Base-by-base conservation (phyloP, 352 stramenopile species). In the Saprolegnia parasitica region DNA sequence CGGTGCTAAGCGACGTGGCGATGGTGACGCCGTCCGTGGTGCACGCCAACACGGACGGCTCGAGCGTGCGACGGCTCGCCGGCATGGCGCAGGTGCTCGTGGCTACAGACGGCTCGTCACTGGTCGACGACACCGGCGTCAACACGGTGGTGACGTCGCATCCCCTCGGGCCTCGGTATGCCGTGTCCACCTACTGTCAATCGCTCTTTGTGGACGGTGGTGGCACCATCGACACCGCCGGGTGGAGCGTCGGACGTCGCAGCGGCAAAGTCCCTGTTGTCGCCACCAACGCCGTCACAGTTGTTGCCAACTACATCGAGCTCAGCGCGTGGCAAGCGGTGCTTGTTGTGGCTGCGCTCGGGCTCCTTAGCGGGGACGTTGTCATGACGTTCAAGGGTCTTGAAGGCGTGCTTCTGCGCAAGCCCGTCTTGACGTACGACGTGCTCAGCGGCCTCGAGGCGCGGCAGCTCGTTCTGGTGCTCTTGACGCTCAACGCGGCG, bases 391-490 rank as follows among this genome's bases (percentile, higher is more conserved):
- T 63, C 16, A 16, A 60, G 24, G 52, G 52, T 9, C 52, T 60
- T 21, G 24, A 39, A 24, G 52, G 52, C 35, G 10, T 63, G 9
- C 15, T 63, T 5, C 24, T 45, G 13, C 55, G 32, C 24, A 63
- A 63, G 32, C 55, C 24, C 8, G 55, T 63, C 9, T 24, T 63
- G 26, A 63, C 55, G 55, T 63, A 47, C 32, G 55, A 63, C 32
- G 9, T 63, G 4, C n/a, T 63, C 21, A 20, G 24, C 8, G 55
- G 55, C 4, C 32, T 63, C 26, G 55, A 63, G 55, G 24, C 16
- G 10, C 55, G 24, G 3, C 42, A 63, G 55, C 32, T 63, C 5
- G 16, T 63, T 8, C 32, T 63, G 4, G 4, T 63, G 24, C 11
- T 63, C 5, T 6, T 60, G 5, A 60, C n/a, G 20, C 52, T 60